Evolutionary conservation across 176 grass and related monocot genomes (phyloP), one percentile per base, ranked within the genome.

Genomic region (Zoysia pacifica): DNA sequence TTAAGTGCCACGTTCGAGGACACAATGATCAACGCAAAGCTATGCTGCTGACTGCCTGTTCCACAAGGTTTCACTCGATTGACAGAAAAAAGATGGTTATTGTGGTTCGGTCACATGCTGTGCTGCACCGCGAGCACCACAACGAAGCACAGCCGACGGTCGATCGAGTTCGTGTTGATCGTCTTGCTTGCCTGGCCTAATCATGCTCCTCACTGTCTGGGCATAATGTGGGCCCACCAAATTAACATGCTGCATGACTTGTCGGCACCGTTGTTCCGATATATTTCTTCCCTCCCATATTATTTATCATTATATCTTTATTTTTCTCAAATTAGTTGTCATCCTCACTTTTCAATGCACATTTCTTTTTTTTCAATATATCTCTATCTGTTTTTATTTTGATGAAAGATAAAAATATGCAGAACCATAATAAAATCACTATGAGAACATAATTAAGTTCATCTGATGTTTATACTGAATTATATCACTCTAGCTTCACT

Each of bases 81-180:
- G 67, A 82, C 9, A 28, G 28, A 35, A 72, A 67, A 82, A 73
- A 18, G 43, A 11, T 43, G 43, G 11, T 40, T 63, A 50, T 67
- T 58, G 71, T 81, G 71, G 56, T 66, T 78, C 67, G 74, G 60
- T 83, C 86, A 44, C 67, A 78, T 52, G 74, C 66, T 64, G 67
- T 78, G 79, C 73, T 77, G 73, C 79, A 66, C 41, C 77, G 39
- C 9, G 6, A 28, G 49, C 58, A 82, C 0, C 28, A 28, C 28
- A 28, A 67, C 63, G 54, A 81, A 49, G 36, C 44, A 43, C 5
- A 6, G 36, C 19, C 40, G 72, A 76, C 7, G 38, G 55, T 69
- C 11, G 47, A 28, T 28, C 28, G 72, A 63, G 78, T 70, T 82
- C 3, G 47, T 76, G 44, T 55, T 65, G 62, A 64, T 55, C 72